These are phyloP conservation scores for Coemansia aciculifera DNA, from an alignment of 192 early-diverging fungal species.

Conservation along the genomic window DNA sequence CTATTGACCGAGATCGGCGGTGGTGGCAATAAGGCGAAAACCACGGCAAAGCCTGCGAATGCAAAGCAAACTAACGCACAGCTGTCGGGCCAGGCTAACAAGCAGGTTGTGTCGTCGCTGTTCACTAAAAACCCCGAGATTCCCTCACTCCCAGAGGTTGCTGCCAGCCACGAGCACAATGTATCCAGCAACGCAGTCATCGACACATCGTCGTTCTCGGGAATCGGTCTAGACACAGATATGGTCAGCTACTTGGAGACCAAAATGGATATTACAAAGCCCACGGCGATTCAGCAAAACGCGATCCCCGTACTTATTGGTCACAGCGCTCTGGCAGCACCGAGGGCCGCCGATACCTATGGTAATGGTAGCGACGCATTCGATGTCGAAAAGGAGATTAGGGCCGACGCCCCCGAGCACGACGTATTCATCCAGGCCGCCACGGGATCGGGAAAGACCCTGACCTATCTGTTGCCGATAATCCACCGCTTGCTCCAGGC, in stretches of 20 bases:
- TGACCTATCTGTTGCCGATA: slow-evolving; percentile 93
- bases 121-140: slow-evolving; percentile 75
- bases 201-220: slow-evolving; percentile 63
- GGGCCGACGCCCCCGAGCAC: slow-evolving; percentile 40
- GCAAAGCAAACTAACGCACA: slow-evolving; percentile 31
- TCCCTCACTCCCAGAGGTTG: slow-evolving; percentile 19
- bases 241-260: slow-evolving; percentile 65
- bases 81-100: slow-evolving; percentile 55
- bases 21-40: slow-evolving; percentile 21
- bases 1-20: slow-evolving; percentile 32
- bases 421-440: slow-evolving; percentile 93
- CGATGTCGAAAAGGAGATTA: slow-evolving; percentile 49
- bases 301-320: slow-evolving; percentile 76
- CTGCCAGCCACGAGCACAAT: slow-evolving; percentile 25
- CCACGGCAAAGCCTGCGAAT: slow-evolving; percentile 12
- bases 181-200: slow-evolving; percentile 51
- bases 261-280: slow-evolving; percentile 75
- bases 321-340: slow-evolving; percentile 19
- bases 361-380: slow-evolving; percentile 27
- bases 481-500: slow-evolving; percentile 81
- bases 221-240: slow-evolving; percentile 75
- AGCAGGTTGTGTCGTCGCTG: slow-evolving; percentile 77
- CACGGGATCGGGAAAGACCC: slow-evolving; percentile 97
- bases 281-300: slow-evolving; percentile 88
- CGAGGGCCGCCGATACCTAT: background rate